Evolutionary conservation across 257 asterid genomes (phyloP), one percentile per base, ranked within the genome.

Genomic region (Pogostemon cablin): DNA sequence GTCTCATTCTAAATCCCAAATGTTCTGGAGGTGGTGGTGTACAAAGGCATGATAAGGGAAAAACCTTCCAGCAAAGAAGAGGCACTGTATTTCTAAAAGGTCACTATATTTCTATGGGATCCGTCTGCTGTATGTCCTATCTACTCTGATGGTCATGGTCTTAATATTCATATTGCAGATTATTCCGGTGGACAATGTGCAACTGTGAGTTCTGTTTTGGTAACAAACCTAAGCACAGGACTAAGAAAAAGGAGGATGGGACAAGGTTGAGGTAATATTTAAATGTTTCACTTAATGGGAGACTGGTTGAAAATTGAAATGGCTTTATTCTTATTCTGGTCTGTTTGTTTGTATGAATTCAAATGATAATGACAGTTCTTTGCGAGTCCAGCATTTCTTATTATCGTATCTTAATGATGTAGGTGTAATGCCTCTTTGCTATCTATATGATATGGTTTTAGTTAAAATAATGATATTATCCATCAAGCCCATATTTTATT

Each of bases 21-120:
- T 75, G 68, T 66, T 84, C 57, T 87, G 87, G 84, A 93, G 97
- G 98, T 95, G 84, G 98, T 95, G 87, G 97, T 95, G 74, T 91
- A 91, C 83, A 90, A 91, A 86, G 98, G 97, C 82, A 44, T 52
- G 69, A 72, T 95, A 80, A 86, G 98, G 85, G 98, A 95, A 79
- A 95, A 95, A 69, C 98, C 99, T 69, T 88, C 96, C 57, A 81
- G 82, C 82, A 78, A 80, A 85, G 97, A 88, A 72, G 99, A 95
- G 81, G 99, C 97, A 64, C 89, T 4, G 72, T 91, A 76, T 95
- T 83, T 81, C 75, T 95, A 67, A 78, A 87, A 86, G 96, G 97
- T 88, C 67, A 63, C 72, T 42, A 43, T 60, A 44, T 66, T 57
- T 77, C 41, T 53, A n/a, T 37, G n/a, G 10, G 6, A 48, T 72